phyloP scores from a whole-genome alignment of 208 protist genomes.

The Tritrichomonas foetus region DNA sequence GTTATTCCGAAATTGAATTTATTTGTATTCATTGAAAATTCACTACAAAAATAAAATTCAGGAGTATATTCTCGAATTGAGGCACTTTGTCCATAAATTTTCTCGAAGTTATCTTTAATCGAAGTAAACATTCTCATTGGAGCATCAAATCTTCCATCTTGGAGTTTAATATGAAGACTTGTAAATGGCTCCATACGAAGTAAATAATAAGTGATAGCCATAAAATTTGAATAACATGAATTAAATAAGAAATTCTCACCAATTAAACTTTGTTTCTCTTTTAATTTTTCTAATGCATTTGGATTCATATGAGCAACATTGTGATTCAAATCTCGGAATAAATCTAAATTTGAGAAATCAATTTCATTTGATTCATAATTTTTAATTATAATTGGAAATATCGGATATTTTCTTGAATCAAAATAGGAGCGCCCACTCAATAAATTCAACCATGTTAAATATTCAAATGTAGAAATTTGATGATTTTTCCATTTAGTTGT shows the following conservation, averaged over 20 bases:
- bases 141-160: not conserved
- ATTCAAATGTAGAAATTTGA: not conserved
- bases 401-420: too few species aligned
- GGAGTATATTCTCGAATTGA: not conserved
- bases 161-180: not conserved
- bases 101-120: not conserved
- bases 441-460: too few species aligned
- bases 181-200: not conserved
- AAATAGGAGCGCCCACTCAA: too few species aligned
- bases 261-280: too few species aligned
- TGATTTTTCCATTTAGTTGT: not conserved
- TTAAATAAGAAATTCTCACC: not conserved
- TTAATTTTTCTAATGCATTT: too few species aligned
- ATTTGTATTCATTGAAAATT: not conserved
- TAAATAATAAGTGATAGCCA: not conserved
- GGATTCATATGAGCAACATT: too few species aligned
- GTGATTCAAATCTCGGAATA: too few species aligned
- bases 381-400: too few species aligned
- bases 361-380: too few species aligned
- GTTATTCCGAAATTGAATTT: not conserved
- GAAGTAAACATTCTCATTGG: not conserved
- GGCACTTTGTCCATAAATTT: not conserved
- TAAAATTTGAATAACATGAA: not conserved
- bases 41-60: not conserved
- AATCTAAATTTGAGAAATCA: too few species aligned